Conservation (phyloP, 768 basidiomycete species). For the Lactarius psammicola region DNA sequence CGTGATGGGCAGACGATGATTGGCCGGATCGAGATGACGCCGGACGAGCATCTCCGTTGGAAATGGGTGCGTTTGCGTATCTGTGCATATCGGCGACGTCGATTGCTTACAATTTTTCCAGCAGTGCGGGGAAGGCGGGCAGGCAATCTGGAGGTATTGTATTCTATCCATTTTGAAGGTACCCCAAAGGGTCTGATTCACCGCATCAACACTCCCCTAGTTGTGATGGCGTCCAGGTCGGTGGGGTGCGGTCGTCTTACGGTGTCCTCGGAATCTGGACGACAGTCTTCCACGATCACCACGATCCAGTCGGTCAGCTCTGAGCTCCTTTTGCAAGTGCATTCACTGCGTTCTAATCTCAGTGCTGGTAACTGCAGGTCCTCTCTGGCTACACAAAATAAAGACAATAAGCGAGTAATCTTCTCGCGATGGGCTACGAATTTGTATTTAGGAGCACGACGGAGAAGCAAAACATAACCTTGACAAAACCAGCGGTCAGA, state of each 20-base stretch:
- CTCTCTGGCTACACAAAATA: conserved; percentile 35
- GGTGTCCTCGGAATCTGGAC: conserved; percentile 60
- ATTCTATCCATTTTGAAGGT: conserved; percentile 34
- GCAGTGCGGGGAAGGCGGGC: conserved; percentile 18
- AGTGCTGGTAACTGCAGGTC: conserved; percentile 29
- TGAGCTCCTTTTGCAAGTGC: background rate
- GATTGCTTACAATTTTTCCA: conserved; percentile 1
- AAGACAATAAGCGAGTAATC: background rate
- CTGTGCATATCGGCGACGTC: background rate
- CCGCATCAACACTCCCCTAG: conserved; percentile 36
- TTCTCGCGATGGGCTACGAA: background rate
- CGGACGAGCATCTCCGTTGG: conserved; percentile 59
- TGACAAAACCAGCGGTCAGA: background rate
- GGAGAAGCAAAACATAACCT: background rate
- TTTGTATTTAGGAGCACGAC: conserved; percentile 3
- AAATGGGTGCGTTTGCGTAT: conserved; percentile 51
- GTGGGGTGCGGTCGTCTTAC: conserved; percentile 55
- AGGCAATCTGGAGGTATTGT: conserved; percentile 36
- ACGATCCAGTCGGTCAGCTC: conserved; percentile 48
- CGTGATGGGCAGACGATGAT: conserved; percentile 46
- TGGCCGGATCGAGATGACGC: conserved; percentile 55
- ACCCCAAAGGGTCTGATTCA: conserved; percentile 31
- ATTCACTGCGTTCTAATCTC: background rate
- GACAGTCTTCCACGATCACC: conserved; percentile 45
- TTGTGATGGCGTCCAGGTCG: conserved; percentile 61